These are phyloP conservation scores for Colletotrichum somersetense DNA, from an alignment of 2,329 filamentous ascomycete genomes.

Conservation along the genomic window DNA sequence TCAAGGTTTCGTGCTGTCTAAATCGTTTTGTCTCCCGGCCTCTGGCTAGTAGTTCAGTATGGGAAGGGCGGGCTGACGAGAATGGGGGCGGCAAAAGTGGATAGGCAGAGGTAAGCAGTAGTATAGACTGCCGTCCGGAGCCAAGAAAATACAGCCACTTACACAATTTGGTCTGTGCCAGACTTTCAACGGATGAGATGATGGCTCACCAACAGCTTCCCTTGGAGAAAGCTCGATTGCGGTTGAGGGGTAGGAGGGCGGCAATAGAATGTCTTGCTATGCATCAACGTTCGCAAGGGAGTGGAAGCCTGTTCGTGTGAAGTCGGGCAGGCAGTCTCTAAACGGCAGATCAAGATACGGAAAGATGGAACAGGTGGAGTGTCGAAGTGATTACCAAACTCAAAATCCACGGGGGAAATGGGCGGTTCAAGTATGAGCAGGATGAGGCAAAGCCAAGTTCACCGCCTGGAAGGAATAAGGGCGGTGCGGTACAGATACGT, in stretches of 20 bases:
- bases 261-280: neutral
- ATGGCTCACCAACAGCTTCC: conserved; percentile 20
- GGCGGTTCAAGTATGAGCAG: conserved; percentile 38
- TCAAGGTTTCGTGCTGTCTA: conserved; percentile 32
- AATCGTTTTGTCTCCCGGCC: conserved; percentile 35
- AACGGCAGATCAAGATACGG: neutral
- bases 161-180: conserved; percentile 25
- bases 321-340: conserved; percentile 2
- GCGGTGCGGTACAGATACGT: conserved; percentile 29
- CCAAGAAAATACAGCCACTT: conserved; percentile 27
- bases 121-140: conserved; percentile 3
- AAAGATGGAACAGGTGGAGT: conserved; percentile 12
- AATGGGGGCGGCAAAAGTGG: conserved; percentile 5
- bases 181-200: conserved; percentile 17
- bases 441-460: conserved; percentile 38
- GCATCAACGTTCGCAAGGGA: conserved; percentile 19
- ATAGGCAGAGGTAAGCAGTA: conserved; percentile 13
- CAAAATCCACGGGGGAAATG: conserved; percentile 14
- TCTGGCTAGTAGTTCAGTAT: conserved; percentile 41
- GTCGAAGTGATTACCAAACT: conserved; percentile 27
- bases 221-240: conserved; percentile 9
- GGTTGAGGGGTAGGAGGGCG: neutral
- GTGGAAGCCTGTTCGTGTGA: conserved; percentile 4
- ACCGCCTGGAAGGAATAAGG: conserved; percentile 35
- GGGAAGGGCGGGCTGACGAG: conserved; percentile 23